Percentiles rank a stretch among this genome's conserved stretches.
Evolutionary conservation across 257 asterid species (phyloP).

Genomic region (Solanum pennellii): DNA sequence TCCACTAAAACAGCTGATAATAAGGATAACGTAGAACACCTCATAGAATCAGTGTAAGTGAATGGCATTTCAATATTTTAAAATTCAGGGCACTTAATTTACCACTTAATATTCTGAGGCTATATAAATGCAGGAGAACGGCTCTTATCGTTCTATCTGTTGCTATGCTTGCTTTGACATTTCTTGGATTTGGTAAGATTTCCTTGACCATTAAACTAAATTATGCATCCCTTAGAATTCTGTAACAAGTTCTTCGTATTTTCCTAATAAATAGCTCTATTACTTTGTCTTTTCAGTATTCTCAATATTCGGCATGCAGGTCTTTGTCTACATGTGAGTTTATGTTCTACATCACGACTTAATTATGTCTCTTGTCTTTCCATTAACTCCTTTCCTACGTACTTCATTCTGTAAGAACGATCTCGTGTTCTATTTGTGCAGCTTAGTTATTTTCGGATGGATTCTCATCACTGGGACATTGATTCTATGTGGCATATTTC

Average conservation of each 20-base stretch:
- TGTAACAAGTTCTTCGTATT: neutral
- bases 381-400: neutral
- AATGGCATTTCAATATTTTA: neutral
- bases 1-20: constrained; percentile 41
- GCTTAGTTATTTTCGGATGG: constrained; percentile 30
- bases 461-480: constrained; percentile 24
- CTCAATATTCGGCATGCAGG: constrained; percentile 19
- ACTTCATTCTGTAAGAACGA: neutral
- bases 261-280: neutral
- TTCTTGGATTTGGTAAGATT: constrained; percentile 72
- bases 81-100: neutral
- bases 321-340: constrained; percentile 22
- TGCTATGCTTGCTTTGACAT: constrained; percentile 62
- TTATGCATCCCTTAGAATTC: neutral
- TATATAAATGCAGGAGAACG: constrained; percentile 54
- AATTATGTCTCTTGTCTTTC: neutral
- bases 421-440: neutral
- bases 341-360: neutral
- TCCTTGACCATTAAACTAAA: neutral
- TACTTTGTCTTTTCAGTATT: constrained; percentile 16
- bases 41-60: constrained; percentile 52
- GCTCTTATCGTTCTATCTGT: constrained; percentile 78
- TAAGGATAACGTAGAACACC: constrained; percentile 34
- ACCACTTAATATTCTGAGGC: neutral
- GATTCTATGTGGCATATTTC: constrained; percentile 18